These are phyloP conservation scores for Lactifluus pinguis DNA, from an alignment of 768 basidiomycete genomes.

Conservation along the genomic window DNA sequence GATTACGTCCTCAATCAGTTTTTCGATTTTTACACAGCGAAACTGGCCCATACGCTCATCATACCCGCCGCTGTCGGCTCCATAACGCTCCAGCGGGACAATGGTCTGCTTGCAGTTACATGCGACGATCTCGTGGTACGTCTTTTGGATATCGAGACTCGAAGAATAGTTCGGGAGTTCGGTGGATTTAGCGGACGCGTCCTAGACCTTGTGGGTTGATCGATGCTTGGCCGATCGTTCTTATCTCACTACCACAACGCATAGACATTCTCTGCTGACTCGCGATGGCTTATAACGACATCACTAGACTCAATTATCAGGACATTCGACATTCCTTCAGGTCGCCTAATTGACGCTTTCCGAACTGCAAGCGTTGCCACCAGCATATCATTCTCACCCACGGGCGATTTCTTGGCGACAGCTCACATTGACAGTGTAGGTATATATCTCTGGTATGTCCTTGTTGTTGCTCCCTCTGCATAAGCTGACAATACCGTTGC, in stretches of 20 bases:
- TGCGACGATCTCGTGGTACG: conserved; percentile 86
- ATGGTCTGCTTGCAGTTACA: conserved; percentile 67
- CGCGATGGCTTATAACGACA: conserved; percentile 83
- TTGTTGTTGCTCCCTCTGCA: neutral
- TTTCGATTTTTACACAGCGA: conserved; percentile 90
- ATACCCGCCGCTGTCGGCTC: conserved; percentile 63
- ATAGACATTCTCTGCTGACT: conserved; percentile 91
- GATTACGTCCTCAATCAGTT: conserved; percentile 45
- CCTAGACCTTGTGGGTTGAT: conserved; percentile 69
- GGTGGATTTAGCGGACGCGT: conserved; percentile 75
- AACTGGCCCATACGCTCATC: conserved; percentile 55
- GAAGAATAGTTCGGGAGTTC: conserved; percentile 81
- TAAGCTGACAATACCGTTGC: conserved; percentile 2
- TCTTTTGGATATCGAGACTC: conserved; percentile 86
- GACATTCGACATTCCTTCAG: conserved; percentile 93
- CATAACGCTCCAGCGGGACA: conserved; percentile 73
- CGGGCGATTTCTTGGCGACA: conserved; percentile 92
- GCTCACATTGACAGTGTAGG: conserved; percentile 92
- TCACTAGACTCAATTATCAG: conserved; percentile 89
- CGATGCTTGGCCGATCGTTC: neutral
- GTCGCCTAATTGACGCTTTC: conserved; percentile 87
- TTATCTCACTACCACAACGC: neutral
- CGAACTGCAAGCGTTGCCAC: conserved; percentile 81
- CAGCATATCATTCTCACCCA: conserved; percentile 86
- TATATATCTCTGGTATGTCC: conserved; percentile 78